phyloP scores from a whole-genome alignment of 2,329 filamentous ascomycete species.

The Sclerotiophoma versabilis region DNA sequence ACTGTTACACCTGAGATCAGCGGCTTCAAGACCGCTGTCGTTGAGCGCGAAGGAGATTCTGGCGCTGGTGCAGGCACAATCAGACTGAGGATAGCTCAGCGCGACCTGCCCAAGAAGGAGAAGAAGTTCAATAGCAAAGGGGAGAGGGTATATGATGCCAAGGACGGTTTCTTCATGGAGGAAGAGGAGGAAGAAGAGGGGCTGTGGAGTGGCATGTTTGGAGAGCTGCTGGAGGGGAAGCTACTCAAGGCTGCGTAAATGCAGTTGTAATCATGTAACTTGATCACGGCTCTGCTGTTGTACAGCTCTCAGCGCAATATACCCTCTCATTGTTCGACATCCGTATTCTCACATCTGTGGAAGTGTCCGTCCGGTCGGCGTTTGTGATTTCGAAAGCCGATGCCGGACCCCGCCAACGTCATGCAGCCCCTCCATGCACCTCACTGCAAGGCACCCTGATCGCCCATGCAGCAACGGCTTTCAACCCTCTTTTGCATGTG shows the following conservation, averaged over 20 bases:
- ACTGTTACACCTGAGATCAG: constrained; percentile 69
- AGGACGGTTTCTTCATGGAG: constrained; percentile 48
- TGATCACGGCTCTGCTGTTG: not conserved
- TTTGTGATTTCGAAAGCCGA: not conserved
- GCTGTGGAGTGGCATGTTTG: constrained; percentile 35
- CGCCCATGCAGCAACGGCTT: constrained; percentile 5
- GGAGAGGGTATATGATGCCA: constrained; percentile 74
- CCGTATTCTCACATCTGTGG: not conserved
- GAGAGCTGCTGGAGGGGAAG: constrained; percentile 40
- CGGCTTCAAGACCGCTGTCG: constrained; percentile 67
- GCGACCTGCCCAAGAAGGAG: constrained; percentile 67
- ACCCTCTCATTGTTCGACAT: not conserved
- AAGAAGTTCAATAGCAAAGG: constrained; percentile 73
- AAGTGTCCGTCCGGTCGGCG: not conserved
- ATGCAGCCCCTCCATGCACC: constrained; percentile 19
- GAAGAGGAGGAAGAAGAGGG: constrained; percentile 38
- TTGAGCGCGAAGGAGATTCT: constrained; percentile 59
- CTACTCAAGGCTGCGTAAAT: constrained; percentile 32
- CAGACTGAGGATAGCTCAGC: constrained; percentile 70
- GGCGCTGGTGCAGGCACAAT: constrained; percentile 60
- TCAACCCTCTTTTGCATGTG: not conserved
- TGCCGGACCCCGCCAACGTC: constrained; percentile 28
- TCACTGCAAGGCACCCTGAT: constrained; percentile 6
- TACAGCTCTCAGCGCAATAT: not conserved
- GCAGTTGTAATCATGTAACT: not conserved